These are phyloP conservation scores for Lentinula sp. DNA, from an alignment of 768 basidiomycete species.

Conservation along the genomic window DNA sequence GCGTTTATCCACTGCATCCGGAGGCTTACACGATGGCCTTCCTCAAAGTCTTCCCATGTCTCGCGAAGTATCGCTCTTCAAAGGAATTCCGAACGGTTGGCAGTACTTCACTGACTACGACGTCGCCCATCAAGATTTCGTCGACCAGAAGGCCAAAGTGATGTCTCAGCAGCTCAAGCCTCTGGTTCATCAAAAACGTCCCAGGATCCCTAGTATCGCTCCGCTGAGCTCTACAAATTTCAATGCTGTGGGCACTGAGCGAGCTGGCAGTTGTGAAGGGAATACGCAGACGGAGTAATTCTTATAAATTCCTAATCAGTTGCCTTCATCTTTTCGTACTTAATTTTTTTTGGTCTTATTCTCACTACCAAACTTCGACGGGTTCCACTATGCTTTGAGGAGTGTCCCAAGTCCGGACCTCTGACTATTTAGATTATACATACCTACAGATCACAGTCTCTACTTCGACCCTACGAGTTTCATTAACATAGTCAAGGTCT, in stretches of 20 bases:
- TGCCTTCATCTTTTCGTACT: no score
- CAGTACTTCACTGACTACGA: background rate
- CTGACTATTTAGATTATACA: background rate
- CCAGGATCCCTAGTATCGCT: conserved; percentile 5
- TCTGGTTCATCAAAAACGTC: background rate
- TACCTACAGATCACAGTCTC: background rate
- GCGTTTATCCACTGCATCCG: background rate
- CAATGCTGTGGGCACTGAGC: background rate
- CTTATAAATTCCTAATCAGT: background rate
- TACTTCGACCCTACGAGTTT: background rate
- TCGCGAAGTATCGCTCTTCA: conserved; percentile 8
- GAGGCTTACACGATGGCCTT: background rate
- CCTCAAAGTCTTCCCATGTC: conserved; percentile 8
- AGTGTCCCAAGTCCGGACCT: background rate
- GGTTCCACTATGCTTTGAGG: background rate
- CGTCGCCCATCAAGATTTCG: background rate
- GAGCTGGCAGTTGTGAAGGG: background rate
- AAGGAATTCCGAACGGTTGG: conserved; percentile 9
- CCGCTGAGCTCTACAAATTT: background rate
- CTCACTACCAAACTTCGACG: background rate
- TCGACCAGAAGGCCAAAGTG: background rate
- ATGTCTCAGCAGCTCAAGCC: background rate
- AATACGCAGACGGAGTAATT: background rate
- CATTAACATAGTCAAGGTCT: background rate
- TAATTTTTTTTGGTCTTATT: no score